Evolutionary conservation across 169 alveolate genomes (phyloP), one percentile per base, ranked within the genome.

Genomic region (Cryptosporidium viatorum): DNA sequence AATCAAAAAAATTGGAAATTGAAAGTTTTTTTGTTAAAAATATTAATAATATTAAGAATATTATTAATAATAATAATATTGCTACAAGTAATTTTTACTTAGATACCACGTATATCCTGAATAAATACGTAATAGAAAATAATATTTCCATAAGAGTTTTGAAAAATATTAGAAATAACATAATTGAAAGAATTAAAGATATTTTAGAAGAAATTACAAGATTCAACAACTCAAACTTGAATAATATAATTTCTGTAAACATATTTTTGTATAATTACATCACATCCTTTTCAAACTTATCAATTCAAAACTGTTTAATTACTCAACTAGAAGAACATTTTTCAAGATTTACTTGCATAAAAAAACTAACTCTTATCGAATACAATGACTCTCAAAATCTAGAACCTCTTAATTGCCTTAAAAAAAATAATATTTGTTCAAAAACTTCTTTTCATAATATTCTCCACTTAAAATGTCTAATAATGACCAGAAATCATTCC

Each of bases 61-160:
- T 55, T 21, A 3, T 55, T 12, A 55, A 55, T 26, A 55, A 26
- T 10, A 55, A 26, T 10, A n/a, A 23, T 7, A 26, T 43, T 29
- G 9, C 12, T 55, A 35, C 21, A 14, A 52, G 86, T 41, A 55
- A 23, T 8, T 39, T 73, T 31, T 73, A 55, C 35, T n/a, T 73
- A 18, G 86, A 73, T 23, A 73, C 35, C 7, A 33, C 86, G 18
- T 58, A 73, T 16, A n/a, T 73, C 2, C 51, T 73, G 18, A 35
- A 73, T 23, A 73, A 31, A 29, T 73, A 73, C n/a, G 55, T 73
- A 23, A 21, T 16, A 3, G 71, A 73, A 14, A 73, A 59, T 23
- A 31, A 41, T 21, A 16, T 73, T 52, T 73, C 86, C 5, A 16
- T n/a, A 55, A 58, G 33, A 62, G 18, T 59, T 18, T 33, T 73